phyloP scores from a whole-genome alignment of 345 rosid genomes.

The Durio zibethinus region DNA sequence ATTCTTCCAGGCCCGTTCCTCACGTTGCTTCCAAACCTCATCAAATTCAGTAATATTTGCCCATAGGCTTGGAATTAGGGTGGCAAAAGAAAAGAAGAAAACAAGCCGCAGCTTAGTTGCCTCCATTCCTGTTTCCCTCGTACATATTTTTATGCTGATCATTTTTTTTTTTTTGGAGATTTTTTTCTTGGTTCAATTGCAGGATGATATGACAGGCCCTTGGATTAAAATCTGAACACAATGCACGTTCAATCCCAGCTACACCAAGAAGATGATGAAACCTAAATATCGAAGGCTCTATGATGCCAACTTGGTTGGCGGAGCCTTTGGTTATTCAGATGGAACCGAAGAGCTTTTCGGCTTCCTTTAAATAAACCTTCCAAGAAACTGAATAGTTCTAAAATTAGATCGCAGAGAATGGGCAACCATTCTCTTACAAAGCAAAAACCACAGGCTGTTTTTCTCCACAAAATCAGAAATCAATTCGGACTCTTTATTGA shows the following conservation, averaged over 20 bases:
- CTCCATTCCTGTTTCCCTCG: constrained; percentile 1
- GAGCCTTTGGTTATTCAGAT: background rate
- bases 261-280: background rate
- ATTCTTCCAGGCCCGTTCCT: constrained; percentile 31
- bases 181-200: background rate
- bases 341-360: background rate
- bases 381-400: background rate
- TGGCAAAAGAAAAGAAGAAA: constrained; percentile 25
- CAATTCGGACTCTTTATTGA: background rate
- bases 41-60: constrained; percentile 31
- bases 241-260: background rate
- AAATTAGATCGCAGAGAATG: constrained; percentile 15
- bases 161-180: background rate
- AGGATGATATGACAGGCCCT: background rate
- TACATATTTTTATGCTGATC: background rate
- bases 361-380: background rate
- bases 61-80: constrained; percentile 21
- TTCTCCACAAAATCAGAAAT: background rate
- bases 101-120: constrained; percentile 9
- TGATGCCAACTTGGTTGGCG: background rate
- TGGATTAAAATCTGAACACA: background rate
- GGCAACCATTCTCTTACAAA: constrained; percentile 8
- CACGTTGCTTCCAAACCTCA: constrained; percentile 39
- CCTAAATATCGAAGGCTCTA: background rate
- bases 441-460: background rate